Base-by-base conservation (phyloP, 2,329 filamentous ascomycete genomes). In the Aspergillus phoenicis region DNA sequence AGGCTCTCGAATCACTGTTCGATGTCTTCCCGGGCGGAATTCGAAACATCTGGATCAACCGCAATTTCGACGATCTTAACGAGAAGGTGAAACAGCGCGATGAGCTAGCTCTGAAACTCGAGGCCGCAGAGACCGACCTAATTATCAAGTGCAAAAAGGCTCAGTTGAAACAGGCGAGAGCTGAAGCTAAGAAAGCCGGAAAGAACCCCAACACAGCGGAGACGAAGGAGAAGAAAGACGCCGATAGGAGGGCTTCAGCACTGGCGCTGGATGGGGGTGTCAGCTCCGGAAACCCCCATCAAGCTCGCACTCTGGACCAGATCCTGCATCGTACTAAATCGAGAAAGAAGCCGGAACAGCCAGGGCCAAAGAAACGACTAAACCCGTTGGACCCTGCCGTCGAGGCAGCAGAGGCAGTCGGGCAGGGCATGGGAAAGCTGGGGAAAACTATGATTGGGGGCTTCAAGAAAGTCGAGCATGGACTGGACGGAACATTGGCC, bases 1-100 rank as follows among this genome's bases (percentile, higher is more conserved):
- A 96, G 48, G 91, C 91, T 0, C 83, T 99, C 4, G 85, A 87
- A 60, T 90, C 89, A 0, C 82, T 99, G 0, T 99, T 96, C 70
- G 95, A 99, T 73, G 93, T 98, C 1, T 98, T 97, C 68, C 95
- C 95, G 0, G 95, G 95, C 20, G 95, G 95, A 30, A 89, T 99
- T 71, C 87, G 91, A 62, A 98, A 98, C 68, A 91, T 99, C 51
- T 99, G 94, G 93, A 88, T 99, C 69, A 99, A 97, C 62, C 87
- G 94, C 63, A 91, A 99, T 72, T 89, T 92, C 66, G 91, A 93
- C 47, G 84, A 89, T 8, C 84, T 99, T 10, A 84, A 91, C 51
- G 89, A 93, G 63, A 98, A 98, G 73, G 90, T 98, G 49, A 85
- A 91, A 52, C 80, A 87, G 64, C 86, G 95, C 48, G 87, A 93